These are phyloP conservation scores for Planoprotostelium fungivorum DNA, from an alignment of 78 protist genomes.

Conservation along the genomic window DNA sequence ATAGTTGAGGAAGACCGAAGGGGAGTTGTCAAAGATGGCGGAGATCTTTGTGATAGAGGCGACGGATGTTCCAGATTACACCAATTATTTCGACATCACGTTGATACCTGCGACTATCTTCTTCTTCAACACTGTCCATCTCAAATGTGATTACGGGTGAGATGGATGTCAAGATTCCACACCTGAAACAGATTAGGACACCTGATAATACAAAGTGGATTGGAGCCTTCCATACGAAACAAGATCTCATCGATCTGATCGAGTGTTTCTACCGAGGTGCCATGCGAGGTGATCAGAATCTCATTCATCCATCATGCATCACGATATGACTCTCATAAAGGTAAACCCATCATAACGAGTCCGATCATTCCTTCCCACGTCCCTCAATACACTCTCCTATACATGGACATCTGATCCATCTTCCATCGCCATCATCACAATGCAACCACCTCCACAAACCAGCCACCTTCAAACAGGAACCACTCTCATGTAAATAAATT, in stretches of 20 bases:
- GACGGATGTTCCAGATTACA: slow-evolving; percentile 6
- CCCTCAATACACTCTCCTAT: background rate
- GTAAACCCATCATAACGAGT: background rate
- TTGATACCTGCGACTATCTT: slow-evolving; percentile 12
- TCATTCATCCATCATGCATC: background rate
- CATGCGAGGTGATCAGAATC: background rate
- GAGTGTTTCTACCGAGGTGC: slow-evolving; percentile 14
- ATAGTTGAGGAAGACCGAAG: slow-evolving; percentile 1
- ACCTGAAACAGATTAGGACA: background rate
- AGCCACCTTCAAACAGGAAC: no score
- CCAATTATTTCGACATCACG: slow-evolving; percentile 20
- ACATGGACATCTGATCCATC: background rate
- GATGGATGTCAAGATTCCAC: background rate
- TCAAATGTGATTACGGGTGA: slow-evolving; percentile 29
- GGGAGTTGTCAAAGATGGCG: slow-evolving; percentile 1
- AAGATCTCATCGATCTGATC: slow-evolving; percentile 24
- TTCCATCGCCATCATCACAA: no score
- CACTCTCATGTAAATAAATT: no score
- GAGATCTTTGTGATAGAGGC: background rate
- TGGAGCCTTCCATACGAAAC: slow-evolving; percentile 13
- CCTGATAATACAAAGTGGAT: slow-evolving; percentile 27
- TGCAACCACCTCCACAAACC: no score
- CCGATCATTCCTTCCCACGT: background rate
- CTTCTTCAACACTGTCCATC: slow-evolving; percentile 18
- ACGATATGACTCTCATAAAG: background rate